phyloP scores from a whole-genome alignment of 352 stramenopile genomes.

The Globisporangium splendens region DNA sequence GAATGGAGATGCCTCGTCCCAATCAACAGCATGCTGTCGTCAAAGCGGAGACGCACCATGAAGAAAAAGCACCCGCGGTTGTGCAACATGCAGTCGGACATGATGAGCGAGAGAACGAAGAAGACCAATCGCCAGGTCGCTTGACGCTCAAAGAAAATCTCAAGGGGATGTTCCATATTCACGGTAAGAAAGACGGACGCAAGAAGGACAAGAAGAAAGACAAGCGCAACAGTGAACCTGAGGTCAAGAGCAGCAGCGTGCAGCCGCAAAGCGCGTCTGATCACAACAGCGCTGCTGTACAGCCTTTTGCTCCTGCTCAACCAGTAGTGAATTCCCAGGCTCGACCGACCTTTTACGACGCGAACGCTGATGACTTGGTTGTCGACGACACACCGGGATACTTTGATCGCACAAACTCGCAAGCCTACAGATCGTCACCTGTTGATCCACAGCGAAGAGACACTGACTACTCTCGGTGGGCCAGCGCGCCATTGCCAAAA shows the following conservation, averaged over 20 bases:
- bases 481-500: conserved; percentile 6
- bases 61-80: no score
- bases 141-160: conserved; percentile 29
- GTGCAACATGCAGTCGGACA: no score
- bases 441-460: conserved; percentile 18
- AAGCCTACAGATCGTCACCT: conserved; percentile 4
- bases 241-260: neutral
- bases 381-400: conserved; percentile 59
- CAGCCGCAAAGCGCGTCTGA: neutral
- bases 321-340: neutral
- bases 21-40: neutral
- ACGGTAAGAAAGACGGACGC: conserved; percentile 3
- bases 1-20: no score
- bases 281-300: neutral
- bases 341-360: conserved; percentile 37
- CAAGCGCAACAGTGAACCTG: conserved; percentile 12
- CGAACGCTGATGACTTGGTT: conserved; percentile 48
- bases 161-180: conserved; percentile 32
- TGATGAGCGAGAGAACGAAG: neutral
- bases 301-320: neutral
- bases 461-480: conserved; percentile 21
- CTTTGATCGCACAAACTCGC: conserved; percentile 29
- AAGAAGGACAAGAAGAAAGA: conserved; percentile 10
- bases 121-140: conserved; percentile 9
- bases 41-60: no score